Percentiles rank a stretch among this genome's conserved stretches.
Evolutionary conservation across 768 basidiomycete species (phyloP).

Genomic region (Suillus subaureus): DNA sequence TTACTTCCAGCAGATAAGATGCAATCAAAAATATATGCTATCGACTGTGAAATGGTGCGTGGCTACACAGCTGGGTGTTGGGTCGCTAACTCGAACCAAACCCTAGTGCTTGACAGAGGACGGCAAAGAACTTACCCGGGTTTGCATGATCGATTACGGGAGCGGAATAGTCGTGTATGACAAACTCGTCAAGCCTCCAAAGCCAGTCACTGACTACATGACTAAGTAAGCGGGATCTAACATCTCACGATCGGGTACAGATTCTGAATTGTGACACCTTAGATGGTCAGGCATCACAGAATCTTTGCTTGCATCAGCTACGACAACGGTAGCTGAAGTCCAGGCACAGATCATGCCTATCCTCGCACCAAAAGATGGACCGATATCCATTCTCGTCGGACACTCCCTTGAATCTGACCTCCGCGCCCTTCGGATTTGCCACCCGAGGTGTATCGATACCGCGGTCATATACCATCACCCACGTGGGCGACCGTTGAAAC

Average conservation of each 20-base stretch:
- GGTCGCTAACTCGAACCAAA: conserved; percentile 4
- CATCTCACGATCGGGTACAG: neutral
- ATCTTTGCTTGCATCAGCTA: conserved; percentile 64
- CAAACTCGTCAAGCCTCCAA: conserved; percentile 84
- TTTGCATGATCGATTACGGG: conserved; percentile 80
- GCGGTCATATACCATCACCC: conserved; percentile 91
- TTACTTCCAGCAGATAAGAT: conserved; percentile 32
- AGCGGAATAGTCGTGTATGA: conserved; percentile 81
- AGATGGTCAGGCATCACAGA: conserved; percentile 96
- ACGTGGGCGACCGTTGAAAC: conserved; percentile 90
- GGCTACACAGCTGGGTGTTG: neutral
- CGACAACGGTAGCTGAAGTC: conserved; percentile 77
- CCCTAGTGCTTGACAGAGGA: conserved; percentile 83
- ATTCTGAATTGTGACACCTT: neutral
- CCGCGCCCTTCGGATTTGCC: conserved; percentile 81
- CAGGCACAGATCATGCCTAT: conserved; percentile 70
- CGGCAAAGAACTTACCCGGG: conserved; percentile 85
- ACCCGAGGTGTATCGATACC: conserved; percentile 90
- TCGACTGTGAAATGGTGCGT: conserved; percentile 97
- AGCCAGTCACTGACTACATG: conserved; percentile 88
- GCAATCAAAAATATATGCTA: conserved; percentile 66
- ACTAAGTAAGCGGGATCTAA: conserved; percentile 60
- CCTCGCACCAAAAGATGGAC: conserved; percentile 52
- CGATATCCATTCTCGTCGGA: conserved; percentile 81
- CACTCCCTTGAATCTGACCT: conserved; percentile 97